phyloP scores from a whole-genome alignment of 495 filamentous ascomycete species.

The Trichocladium antarcticum region DNA sequence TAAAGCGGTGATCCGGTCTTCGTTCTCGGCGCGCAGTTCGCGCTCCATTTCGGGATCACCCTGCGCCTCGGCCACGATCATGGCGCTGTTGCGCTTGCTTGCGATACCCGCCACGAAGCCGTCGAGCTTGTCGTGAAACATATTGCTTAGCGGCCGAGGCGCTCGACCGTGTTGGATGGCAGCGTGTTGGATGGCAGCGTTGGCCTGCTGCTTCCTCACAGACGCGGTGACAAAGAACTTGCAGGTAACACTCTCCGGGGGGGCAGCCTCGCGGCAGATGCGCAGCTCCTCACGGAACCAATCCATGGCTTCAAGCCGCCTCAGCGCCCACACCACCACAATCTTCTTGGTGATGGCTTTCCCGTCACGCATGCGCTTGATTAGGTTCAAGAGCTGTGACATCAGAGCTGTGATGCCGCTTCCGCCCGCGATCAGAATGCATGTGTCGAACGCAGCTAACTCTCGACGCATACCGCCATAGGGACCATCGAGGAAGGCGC shows the following conservation, averaged over 20 bases:
- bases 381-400: conserved; percentile 77
- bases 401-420: conserved; percentile 91
- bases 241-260: conserved; percentile 73
- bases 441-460: conserved; percentile 85
- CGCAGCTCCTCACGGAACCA: conserved; percentile 96
- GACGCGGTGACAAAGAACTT: conserved; percentile 85
- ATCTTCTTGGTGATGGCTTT: conserved; percentile 87
- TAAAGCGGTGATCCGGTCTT: conserved; percentile 74
- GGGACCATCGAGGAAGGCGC: conserved; percentile 82
- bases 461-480: conserved; percentile 91
- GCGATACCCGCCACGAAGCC: conserved; percentile 70
- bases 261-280: conserved; percentile 76
- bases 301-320: conserved; percentile 82
- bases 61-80: conserved; percentile 68
- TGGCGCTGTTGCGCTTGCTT: conserved; percentile 66
- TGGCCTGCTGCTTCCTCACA: conserved; percentile 43
- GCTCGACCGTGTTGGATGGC: conserved; percentile 42
- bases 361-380: conserved; percentile 86
- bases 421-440: conserved; percentile 84
- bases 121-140: conserved; percentile 74
- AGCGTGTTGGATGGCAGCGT: conserved; percentile 12
- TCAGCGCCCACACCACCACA: conserved; percentile 83
- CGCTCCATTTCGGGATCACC: conserved; percentile 69
- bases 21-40: conserved; percentile 72
- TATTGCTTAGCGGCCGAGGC: conserved; percentile 50